phyloP scores from a whole-genome alignment of 176 grass and related monocot genomes.

The Musa schizocarpa region DNA sequence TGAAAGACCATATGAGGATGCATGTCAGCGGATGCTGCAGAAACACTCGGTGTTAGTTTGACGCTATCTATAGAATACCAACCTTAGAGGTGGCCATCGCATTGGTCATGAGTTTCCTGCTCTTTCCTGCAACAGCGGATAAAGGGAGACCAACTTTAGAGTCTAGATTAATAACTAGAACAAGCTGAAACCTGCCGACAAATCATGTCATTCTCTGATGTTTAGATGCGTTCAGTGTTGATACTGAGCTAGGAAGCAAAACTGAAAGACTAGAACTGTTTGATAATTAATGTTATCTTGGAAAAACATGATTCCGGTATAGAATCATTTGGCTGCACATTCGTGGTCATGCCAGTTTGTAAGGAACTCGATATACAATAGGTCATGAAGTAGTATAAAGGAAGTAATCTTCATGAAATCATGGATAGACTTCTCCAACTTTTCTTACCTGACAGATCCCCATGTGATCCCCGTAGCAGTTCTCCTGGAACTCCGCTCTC shows the following conservation, averaged over 20 bases:
- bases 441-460: constrained; percentile 32
- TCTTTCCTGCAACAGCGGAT: constrained; percentile 20
- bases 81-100: constrained; percentile 15
- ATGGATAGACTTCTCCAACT: constrained; percentile 30
- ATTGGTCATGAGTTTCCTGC: constrained; percentile 26
- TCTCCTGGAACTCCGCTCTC: not conserved
- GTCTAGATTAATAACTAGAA: not conserved
- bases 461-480: constrained; percentile 1
- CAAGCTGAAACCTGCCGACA: too few species aligned
- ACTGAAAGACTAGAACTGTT: too few species aligned
- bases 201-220: too few species aligned
- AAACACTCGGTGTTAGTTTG: not conserved
- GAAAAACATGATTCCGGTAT: too few species aligned
- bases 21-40: not conserved
- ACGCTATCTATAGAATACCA: not conserved
- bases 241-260: too few species aligned
- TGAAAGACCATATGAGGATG: too few species aligned
- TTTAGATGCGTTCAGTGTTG: too few species aligned
- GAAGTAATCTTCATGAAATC: constrained; percentile 67
- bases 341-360: too few species aligned
- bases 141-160: not conserved
- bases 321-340: too few species aligned
- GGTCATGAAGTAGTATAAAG: too few species aligned
- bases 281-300: too few species aligned
- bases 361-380: too few species aligned